phyloP scores from a whole-genome alignment of 73 alveolate species.

The Blepharisma stoltei region DNA sequence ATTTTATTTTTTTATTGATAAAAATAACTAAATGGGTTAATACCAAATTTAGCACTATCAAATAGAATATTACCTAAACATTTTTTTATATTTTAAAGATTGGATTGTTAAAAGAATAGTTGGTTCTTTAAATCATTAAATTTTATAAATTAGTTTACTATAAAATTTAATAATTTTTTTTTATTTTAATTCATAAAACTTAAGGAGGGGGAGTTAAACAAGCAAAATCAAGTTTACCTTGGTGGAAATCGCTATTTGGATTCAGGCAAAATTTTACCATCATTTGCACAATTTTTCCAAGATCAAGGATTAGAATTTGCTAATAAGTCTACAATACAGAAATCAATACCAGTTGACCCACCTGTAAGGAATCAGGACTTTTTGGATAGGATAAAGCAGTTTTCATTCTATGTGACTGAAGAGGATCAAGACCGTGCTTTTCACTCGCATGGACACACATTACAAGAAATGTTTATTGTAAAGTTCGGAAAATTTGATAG shows the following conservation, averaged over 20 bases:
- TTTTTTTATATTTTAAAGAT: too few species aligned
- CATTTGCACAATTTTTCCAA: constrained; percentile 57
- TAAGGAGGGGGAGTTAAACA: too few species aligned
- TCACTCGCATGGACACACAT: constrained; percentile 88
- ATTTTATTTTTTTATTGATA: too few species aligned
- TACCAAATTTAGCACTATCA: too few species aligned
- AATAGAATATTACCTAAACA: too few species aligned
- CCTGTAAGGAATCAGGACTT: constrained; percentile 69
- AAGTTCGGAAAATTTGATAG: constrained; percentile 47
- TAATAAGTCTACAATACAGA: constrained; percentile 45
- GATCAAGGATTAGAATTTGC: constrained; percentile 60
- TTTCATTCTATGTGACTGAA: constrained; percentile 59
- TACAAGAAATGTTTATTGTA: constrained; percentile 55
- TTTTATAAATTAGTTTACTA: too few species aligned
- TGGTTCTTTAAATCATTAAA: too few species aligned
- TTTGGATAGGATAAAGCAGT: constrained; percentile 49
- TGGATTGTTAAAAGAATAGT: too few species aligned
- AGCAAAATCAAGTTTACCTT: constrained; percentile 51
- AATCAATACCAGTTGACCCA: constrained; percentile 66
- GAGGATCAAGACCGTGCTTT: constrained; percentile 72
- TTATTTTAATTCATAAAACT: too few species aligned
- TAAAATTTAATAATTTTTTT: too few species aligned
- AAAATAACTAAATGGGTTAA: too few species aligned
- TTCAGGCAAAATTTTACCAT: constrained; percentile 71
- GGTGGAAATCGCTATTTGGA: constrained; percentile 74